Percentiles rank a stretch among this genome's conserved stretches.
These are phyloP conservation scores for Lotmaria passim DNA, from an alignment of 208 protist species.

Conservation along the genomic window DNA sequence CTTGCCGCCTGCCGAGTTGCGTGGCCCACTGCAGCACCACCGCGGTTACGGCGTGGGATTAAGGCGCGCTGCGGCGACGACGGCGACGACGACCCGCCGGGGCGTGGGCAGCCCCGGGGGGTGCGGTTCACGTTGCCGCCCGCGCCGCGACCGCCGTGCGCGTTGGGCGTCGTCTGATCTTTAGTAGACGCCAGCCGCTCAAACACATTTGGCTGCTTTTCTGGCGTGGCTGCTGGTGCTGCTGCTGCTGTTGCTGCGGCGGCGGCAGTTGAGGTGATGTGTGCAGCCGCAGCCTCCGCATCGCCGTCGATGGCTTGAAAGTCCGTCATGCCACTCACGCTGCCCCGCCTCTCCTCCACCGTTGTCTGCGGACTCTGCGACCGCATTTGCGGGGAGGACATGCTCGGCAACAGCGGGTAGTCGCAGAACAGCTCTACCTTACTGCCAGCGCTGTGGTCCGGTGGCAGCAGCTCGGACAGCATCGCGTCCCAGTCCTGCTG, in stretches of 20 bases:
- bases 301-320: not conserved
- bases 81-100: not conserved
- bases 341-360: not conserved
- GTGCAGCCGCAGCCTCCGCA: too few species aligned
- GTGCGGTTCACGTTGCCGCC: not conserved
- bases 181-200: conserved; percentile 21
- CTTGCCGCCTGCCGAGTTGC: not conserved
- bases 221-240: not conserved
- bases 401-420: conserved; percentile 51
- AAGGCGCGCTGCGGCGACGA: not conserved
- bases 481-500: conserved; percentile 79
- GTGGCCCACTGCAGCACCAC: not conserved
- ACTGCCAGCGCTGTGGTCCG: conserved; percentile 11
- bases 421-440: conserved; percentile 78
- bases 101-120: conserved; percentile 1
- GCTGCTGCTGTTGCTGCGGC: not conserved
- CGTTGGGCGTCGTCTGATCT: conserved; percentile 3
- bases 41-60: not conserved
- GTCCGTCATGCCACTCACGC: conserved; percentile 1
- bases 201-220: conserved; percentile 33
- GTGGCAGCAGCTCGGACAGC: conserved; percentile 49
- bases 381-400: not conserved
- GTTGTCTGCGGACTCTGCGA: conserved; percentile 3
- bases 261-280: too few species aligned
- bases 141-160: conserved; percentile 4